phyloP scores from a whole-genome alignment of 2,329 filamentous ascomycete genomes.

The Botrytis deweyae region DNA sequence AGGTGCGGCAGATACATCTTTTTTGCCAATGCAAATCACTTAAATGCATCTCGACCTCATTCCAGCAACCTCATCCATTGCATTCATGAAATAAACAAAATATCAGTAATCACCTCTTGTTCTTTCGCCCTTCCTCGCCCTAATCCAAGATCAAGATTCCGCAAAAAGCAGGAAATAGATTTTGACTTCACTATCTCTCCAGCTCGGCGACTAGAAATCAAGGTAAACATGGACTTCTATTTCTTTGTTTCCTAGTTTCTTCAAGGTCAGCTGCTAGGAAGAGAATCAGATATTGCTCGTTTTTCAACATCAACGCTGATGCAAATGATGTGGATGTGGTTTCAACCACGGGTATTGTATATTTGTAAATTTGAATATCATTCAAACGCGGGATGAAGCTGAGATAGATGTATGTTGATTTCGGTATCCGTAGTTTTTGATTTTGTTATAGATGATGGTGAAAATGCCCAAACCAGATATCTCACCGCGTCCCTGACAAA shows the following conservation, averaged over 20 bases:
- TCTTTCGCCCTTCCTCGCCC: too few species aligned
- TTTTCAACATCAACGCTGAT: background rate
- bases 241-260: background rate
- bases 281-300: background rate
- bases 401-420: background rate
- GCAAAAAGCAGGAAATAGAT: background rate
- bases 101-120: background rate
- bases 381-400: background rate
- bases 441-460: background rate
- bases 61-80: background rate
- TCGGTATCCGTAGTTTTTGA: background rate
- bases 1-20: background rate
- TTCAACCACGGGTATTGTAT: background rate
- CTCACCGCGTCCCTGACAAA: background rate
- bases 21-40: too few species aligned
- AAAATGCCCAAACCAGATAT: background rate
- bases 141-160: background rate
- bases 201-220: background rate
- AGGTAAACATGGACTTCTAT: background rate
- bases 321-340: background rate
- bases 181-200: too few species aligned
- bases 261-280: background rate
- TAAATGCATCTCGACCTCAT: background rate
- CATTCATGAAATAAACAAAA: background rate
- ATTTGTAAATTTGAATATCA: background rate